Conservation (phyloP, 768 basidiomycete species). For the Erythrobasidium yunnanense region DNA sequence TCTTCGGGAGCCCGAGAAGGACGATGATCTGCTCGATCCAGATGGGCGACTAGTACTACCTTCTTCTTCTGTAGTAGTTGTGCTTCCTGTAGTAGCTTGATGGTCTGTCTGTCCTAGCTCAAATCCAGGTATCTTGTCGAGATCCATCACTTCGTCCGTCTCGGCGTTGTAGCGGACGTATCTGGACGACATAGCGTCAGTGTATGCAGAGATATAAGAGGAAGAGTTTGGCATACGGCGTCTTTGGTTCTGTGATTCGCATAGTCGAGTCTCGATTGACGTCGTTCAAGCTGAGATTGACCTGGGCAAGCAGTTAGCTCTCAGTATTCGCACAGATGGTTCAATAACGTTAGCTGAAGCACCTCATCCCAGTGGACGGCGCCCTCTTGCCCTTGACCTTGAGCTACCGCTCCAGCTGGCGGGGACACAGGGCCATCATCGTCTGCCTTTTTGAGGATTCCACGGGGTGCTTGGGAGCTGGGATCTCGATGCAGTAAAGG, state of each 20-base stretch:
- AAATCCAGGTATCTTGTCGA: conserved; percentile 39
- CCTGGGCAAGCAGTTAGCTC: conserved; percentile 17
- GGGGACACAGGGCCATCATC: too few species aligned
- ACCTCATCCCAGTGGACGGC: conserved; percentile 15
- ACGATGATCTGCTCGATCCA: conserved; percentile 6
- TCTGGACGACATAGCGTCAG: too few species aligned
- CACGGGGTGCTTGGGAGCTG: conserved; percentile 10
- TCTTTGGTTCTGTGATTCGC: conserved; percentile 39
- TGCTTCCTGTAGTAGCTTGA: neutral
- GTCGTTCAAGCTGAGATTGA: conserved; percentile 36
- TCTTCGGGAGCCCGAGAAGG: conserved; percentile 10
- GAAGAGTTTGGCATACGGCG: conserved; percentile 11
- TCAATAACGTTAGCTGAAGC: neutral
- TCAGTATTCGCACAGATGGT: neutral
- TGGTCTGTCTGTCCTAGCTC: conserved; percentile 32
- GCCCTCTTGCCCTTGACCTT: neutral
- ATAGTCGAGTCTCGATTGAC: conserved; percentile 32
- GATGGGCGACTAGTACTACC: neutral
- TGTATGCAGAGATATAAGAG: too few species aligned
- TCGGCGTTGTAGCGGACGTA: conserved; percentile 39
- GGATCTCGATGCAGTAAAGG: neutral
- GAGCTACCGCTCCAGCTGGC: too few species aligned
- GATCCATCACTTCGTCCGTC: conserved; percentile 38
- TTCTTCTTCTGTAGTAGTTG: neutral
- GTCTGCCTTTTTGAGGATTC: conserved; percentile 36